A percentile compares a stretch with the other conserved stretches of the same genome.
Evolutionary conservation across 352 stramenopile species (phyloP).

Genomic region (Phytophthora meadii): DNA sequence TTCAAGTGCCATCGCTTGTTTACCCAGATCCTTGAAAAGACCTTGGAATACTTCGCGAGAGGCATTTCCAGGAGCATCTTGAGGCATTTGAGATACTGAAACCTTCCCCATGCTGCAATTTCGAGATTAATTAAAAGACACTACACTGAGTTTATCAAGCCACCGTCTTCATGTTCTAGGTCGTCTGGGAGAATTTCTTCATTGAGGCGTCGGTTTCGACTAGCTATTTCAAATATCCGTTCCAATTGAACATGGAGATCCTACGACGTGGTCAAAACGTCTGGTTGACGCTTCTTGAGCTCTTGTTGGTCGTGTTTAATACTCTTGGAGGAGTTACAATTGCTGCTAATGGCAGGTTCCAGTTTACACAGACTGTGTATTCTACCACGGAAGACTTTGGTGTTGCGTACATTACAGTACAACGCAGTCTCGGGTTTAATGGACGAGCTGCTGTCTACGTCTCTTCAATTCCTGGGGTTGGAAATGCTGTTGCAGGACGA

Average conservation of each 20-base stretch:
- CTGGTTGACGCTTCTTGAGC: slow-evolving; percentile 4
- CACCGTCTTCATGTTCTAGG: neutral
- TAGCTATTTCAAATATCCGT: slow-evolving; percentile 16
- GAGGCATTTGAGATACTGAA: slow-evolving; percentile 25
- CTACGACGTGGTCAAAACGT: neutral
- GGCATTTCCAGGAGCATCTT: slow-evolving; percentile 22
- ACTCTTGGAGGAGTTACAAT: slow-evolving; percentile 9
- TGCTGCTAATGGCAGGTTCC: slow-evolving; percentile 50
- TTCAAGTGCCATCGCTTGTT: slow-evolving; percentile 81
- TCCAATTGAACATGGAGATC: slow-evolving; percentile 18
- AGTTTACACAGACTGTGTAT: slow-evolving; percentile 66
- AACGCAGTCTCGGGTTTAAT: slow-evolving; percentile 68
- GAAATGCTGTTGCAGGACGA: slow-evolving; percentile 54
- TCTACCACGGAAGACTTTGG: slow-evolving; percentile 70
- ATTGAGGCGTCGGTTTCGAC: slow-evolving; percentile 31
- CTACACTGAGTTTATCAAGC: neutral
- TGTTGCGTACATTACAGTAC: slow-evolving; percentile 67
- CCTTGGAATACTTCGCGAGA: slow-evolving; percentile 73
- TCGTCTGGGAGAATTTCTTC: too few relatives aligned
- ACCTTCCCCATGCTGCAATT: slow-evolving; percentile 36
- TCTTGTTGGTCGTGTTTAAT: neutral
- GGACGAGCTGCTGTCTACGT: slow-evolving; percentile 72
- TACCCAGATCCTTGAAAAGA: slow-evolving; percentile 75
- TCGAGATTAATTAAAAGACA: slow-evolving; percentile 9
- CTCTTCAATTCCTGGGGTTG: slow-evolving; percentile 48